phyloP scores from a whole-genome alignment of 176 grass and related monocot species.

The Carex littledalei region DNA sequence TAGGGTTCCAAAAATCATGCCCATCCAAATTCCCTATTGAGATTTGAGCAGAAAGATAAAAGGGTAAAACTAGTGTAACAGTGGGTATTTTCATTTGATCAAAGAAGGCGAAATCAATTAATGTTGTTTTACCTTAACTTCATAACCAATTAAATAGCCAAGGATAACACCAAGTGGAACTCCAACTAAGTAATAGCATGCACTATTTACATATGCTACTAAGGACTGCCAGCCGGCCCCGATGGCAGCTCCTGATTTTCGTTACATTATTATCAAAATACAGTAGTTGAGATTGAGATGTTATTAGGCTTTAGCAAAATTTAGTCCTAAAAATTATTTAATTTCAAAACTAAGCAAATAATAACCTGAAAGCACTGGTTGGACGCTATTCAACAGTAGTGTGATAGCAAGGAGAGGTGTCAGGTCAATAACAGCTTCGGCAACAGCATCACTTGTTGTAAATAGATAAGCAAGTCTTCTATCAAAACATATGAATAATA shows the following conservation, averaged over 20 bases:
- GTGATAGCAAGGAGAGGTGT: slow-evolving; percentile 41
- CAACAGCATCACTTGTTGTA: slow-evolving; percentile 42
- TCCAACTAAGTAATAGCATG: slow-evolving; percentile 32
- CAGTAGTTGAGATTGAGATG: neutral
- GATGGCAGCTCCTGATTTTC: slow-evolving; percentile 25
- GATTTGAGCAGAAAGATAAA: neutral
- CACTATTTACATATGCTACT: slow-evolving; percentile 33
- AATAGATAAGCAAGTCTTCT: slow-evolving; percentile 48
- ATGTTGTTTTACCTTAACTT: slow-evolving; percentile 22
- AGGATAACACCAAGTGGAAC: slow-evolving; percentile 17
- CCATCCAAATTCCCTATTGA: slow-evolving; percentile 21
- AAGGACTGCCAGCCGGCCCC: slow-evolving; percentile 28
- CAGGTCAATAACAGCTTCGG: slow-evolving; percentile 33
- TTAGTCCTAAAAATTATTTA: slow-evolving; percentile 33
- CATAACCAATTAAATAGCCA: slow-evolving; percentile 14
- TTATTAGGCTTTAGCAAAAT: neutral
- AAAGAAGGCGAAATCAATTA: neutral
- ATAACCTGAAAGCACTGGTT: slow-evolving; percentile 58
- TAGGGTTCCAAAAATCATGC: slow-evolving; percentile 11
- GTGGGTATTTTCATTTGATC: neutral
- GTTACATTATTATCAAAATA: neutral
- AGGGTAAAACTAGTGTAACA: neutral
- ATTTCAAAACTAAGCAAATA: neutral
- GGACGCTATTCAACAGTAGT: slow-evolving; percentile 58
- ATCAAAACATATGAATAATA: slow-evolving; percentile 28